Percentiles rank a stretch among this genome's conserved stretches.
Evolutionary conservation across 75 land plant species (phyloP).

Genomic region (Pinus tabuliformis): DNA sequence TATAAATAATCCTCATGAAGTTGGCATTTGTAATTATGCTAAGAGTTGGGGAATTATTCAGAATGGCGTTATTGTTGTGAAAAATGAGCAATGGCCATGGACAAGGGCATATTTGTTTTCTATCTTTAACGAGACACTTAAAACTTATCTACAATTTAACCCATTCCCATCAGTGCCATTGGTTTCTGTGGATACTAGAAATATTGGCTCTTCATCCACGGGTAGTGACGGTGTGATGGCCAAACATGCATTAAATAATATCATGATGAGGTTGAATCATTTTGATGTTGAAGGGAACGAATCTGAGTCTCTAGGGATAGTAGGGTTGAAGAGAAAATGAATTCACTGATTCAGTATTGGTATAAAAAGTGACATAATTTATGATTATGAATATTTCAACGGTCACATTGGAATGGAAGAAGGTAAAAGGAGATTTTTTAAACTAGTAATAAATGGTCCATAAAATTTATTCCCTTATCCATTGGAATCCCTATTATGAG

Average conservation of each 20-base stretch:
- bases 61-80: neutral
- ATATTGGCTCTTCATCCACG: slow-evolving; percentile 51
- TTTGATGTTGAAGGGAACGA: slow-evolving; percentile 75
- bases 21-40: slow-evolving; percentile 1
- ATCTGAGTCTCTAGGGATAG: slow-evolving; percentile 29
- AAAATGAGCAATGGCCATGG: slow-evolving; percentile 8
- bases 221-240: slow-evolving; percentile 47
- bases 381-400: no score
- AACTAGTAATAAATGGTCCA: no score
- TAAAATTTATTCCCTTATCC: no score
- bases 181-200: slow-evolving; percentile 19
- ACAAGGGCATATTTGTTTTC: neutral
- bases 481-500: no score
- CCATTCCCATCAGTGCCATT: neutral
- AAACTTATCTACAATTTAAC: neutral
- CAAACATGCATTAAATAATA: slow-evolving; percentile 38
- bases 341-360: slow-evolving; percentile 54
- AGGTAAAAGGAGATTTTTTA: no score
- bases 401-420: no score
- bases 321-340: slow-evolving; percentile 72
- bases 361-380: slow-evolving; percentile 70
- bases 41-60: neutral
- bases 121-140: neutral
- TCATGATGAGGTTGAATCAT: slow-evolving; percentile 49
- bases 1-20: neutral